Conservation (phyloP, 1,139 yeast genomes). For the Saccharomyces hybrid region DNA sequence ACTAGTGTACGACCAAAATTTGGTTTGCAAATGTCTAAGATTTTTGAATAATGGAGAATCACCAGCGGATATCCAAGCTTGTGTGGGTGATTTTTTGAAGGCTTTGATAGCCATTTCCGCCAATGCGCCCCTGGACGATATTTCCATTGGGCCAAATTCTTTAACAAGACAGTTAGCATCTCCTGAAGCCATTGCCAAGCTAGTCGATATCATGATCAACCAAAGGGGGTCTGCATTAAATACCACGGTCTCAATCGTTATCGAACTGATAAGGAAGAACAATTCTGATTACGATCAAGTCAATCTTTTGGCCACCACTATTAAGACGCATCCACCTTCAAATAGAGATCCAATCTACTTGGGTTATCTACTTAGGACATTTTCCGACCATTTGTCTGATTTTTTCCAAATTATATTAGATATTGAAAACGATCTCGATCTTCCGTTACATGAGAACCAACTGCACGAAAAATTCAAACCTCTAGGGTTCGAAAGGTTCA, state of each 20-base stretch:
- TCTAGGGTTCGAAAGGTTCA: slow-evolving; percentile 88
- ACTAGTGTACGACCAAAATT: slow-evolving; percentile 42
- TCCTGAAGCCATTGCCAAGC: slow-evolving; percentile 51
- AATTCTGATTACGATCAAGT: slow-evolving; percentile 91
- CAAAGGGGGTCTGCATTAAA: slow-evolving; percentile 82
- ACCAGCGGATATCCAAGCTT: slow-evolving; percentile 65
- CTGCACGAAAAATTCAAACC: slow-evolving; percentile 48
- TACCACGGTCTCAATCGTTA: slow-evolving; percentile 90
- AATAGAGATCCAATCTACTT: slow-evolving; percentile 70
- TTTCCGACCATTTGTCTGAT: slow-evolving; percentile 26
- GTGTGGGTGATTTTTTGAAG: slow-evolving; percentile 89
- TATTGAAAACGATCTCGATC: slow-evolving; percentile 12
- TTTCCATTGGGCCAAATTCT: slow-evolving; percentile 92
- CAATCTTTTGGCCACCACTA: slow-evolving; percentile 73
- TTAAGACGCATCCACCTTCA: slow-evolving; percentile 83
- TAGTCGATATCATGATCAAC: slow-evolving; percentile 67
- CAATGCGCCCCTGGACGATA: slow-evolving; percentile 55
- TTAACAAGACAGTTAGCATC: slow-evolving; percentile 81
- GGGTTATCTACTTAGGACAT: slow-evolving; percentile 33
- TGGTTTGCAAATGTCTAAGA: slow-evolving; percentile 44
- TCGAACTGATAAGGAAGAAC: slow-evolving; percentile 89
- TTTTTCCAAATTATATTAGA: slow-evolving; percentile 40
- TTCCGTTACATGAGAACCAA: slow-evolving; percentile 21
- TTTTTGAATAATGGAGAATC: slow-evolving; percentile 42
- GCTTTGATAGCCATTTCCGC: slow-evolving; percentile 91